A percentile compares a stretch with the other conserved stretches of the same genome.
Conservation (phyloP, 202 grass and related monocot species). For the Setaria viridis region DNA sequence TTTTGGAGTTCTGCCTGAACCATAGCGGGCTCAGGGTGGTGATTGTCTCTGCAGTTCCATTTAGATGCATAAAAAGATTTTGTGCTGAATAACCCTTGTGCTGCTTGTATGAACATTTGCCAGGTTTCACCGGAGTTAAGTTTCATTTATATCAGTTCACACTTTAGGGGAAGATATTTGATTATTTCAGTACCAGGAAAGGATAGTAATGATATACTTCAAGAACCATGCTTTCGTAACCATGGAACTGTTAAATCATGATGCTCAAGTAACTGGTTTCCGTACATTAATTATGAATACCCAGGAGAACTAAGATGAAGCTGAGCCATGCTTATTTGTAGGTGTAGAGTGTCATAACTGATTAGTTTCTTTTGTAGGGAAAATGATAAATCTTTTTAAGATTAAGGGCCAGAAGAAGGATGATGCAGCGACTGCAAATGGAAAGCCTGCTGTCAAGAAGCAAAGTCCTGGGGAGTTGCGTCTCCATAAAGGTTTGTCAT, state of each 20-base stretch:
- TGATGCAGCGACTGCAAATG: conserved; percentile 59
- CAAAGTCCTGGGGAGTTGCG: conserved; percentile 78
- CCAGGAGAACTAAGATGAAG: not conserved
- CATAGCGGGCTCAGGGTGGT: not conserved
- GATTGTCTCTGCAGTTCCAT: not conserved
- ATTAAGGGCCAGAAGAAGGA: conserved; percentile 79
- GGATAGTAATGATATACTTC: not conserved
- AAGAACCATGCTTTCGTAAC: not conserved
- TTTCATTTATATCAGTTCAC: not conserved
- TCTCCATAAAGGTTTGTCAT: conserved; percentile 75
- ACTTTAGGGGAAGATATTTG: conserved; percentile 8
- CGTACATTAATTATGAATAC: not conserved
- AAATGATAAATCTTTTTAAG: conserved; percentile 90
- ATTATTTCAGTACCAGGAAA: not conserved
- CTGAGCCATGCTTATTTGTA: not conserved
- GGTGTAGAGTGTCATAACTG: not conserved
- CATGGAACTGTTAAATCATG: not conserved
- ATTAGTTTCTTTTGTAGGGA: conserved; percentile 46
- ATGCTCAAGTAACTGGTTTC: not conserved
- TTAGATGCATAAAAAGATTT: not conserved
- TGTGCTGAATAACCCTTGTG: not conserved
- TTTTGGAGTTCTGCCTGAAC: not conserved
- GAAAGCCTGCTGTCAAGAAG: conserved; percentile 69
- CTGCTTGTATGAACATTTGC: not conserved
- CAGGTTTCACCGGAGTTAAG: not conserved